Conservation (phyloP, 306 rosid genomes). For the Begonia masoniana region DNA sequence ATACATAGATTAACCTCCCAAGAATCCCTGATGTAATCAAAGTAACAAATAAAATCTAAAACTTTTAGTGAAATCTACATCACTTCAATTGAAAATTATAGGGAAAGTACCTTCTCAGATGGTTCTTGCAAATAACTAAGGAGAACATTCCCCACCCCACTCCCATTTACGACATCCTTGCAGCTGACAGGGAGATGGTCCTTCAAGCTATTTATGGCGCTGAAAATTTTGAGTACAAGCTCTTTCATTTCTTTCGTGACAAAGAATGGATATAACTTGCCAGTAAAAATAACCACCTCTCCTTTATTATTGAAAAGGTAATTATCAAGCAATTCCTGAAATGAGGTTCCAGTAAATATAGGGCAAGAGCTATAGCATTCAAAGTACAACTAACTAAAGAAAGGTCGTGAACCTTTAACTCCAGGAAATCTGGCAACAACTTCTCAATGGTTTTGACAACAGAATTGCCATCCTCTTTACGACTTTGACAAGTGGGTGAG, state of each 20-base stretch:
- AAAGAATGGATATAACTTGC: conserved; percentile 22
- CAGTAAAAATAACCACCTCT: conserved; percentile 26
- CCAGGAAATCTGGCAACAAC: conserved; percentile 39
- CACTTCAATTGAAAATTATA: background rate
- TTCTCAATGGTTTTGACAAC: conserved; percentile 40
- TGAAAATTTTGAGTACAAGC: conserved; percentile 43
- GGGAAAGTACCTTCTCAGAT: conserved; percentile 37
- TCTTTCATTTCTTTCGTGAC: conserved; percentile 49
- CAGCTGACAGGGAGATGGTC: conserved; percentile 23
- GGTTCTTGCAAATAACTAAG: conserved; percentile 45
- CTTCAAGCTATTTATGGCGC: conserved; percentile 30
- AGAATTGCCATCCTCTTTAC: conserved; percentile 30
- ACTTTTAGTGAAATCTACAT: background rate
- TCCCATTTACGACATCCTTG: conserved; percentile 24
- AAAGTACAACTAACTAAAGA: conserved; percentile 5
- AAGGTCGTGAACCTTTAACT: conserved; percentile 49
- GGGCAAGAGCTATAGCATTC: conserved; percentile 6
- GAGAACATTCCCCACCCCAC: conserved; percentile 37
- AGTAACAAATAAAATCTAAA: background rate
- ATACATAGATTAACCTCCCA: background rate
- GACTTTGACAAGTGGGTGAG: conserved; percentile 36
- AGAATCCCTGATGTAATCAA: background rate
- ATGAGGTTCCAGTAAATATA: conserved; percentile 11
- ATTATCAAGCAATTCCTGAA: conserved; percentile 60
- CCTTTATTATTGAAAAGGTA: conserved; percentile 40